A percentile compares a stretch with the other conserved stretches of the same genome.
These are phyloP conservation scores for Phytopythium montanum DNA, from an alignment of 352 stramenopile species.

Conservation along the genomic window DNA sequence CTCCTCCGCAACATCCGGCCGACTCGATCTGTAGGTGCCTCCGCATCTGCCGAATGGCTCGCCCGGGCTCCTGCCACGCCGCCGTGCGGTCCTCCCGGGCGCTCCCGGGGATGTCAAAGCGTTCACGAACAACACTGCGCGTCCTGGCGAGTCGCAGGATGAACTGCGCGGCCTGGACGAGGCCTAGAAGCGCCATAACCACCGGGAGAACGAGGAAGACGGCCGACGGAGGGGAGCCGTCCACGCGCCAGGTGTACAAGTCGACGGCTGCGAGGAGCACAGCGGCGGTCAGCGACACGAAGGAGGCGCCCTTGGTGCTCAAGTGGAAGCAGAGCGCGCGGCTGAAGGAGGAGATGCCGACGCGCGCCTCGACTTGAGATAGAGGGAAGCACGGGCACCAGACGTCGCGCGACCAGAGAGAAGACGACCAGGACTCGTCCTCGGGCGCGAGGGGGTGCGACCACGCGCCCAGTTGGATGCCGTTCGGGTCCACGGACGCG, in stretches of 20 bases:
- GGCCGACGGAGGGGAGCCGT: conserved; percentile 11
- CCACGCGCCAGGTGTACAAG: conserved; percentile 18
- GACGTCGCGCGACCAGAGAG: conserved; percentile 21
- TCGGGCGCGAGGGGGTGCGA: conserved; percentile 25
- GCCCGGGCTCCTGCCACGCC: conserved; percentile 27
- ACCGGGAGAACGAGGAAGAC: conserved; percentile 12
- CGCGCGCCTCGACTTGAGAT: conserved; percentile 25
- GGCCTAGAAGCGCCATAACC: conserved; percentile 10
- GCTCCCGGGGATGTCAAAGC: conserved; percentile 31
- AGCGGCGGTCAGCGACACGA: conserved; percentile 6
- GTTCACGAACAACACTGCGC: conserved; percentile 16
- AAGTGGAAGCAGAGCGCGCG: conserved; percentile 18
- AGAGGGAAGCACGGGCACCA: conserved; percentile 29
- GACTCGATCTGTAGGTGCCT: conserved; percentile 31
- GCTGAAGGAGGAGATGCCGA: conserved; percentile 21
- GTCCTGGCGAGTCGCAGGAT: conserved; percentile 20
- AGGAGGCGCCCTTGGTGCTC: conserved; percentile 13
- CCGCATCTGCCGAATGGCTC: conserved; percentile 31
- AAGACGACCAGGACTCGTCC: conserved; percentile 16
- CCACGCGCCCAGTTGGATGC: conserved; percentile 21
- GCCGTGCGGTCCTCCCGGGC: conserved; percentile 28
- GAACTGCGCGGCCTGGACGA: conserved; percentile 18
- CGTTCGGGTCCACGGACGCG: conserved; percentile 19
- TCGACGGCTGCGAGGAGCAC: conserved; percentile 20
- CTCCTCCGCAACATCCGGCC: conserved; percentile 8